Conservation (phyloP, 306 rosid species). For the Citrullus amarus region DNA sequence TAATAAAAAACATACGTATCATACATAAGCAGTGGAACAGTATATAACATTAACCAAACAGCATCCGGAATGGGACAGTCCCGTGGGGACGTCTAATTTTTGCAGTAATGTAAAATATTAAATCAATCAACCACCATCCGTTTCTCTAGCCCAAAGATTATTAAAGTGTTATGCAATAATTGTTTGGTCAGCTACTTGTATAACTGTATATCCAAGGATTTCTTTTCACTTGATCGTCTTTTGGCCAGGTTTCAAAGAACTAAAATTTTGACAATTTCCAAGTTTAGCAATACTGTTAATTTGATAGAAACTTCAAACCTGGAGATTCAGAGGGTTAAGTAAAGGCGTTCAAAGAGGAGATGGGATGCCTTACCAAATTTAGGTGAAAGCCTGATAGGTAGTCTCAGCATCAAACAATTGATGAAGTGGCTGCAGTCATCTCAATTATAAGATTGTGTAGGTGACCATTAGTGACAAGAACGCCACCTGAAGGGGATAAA, state of each 20-base stretch:
- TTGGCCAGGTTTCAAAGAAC: not conserved
- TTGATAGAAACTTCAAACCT: not conserved
- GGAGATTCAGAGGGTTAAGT: not conserved
- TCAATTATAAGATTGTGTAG: constrained; percentile 44
- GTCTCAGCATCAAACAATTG: constrained; percentile 4
- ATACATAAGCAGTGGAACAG: not conserved
- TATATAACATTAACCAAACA: not conserved
- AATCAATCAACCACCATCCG: not conserved
- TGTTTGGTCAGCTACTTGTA: not conserved
- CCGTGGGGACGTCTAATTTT: not conserved
- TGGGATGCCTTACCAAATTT: not conserved
- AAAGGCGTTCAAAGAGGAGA: not conserved
- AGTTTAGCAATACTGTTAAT: not conserved
- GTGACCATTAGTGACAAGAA: constrained; percentile 52
- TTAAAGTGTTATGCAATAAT: not conserved
- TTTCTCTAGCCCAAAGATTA: not conserved
- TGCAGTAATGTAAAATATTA: not conserved
- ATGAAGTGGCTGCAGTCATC: constrained; percentile 31
- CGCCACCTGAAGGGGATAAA: constrained; percentile 59
- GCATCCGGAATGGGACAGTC: not conserved
- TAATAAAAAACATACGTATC: not conserved
- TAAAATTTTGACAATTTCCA: not conserved
- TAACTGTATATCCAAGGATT: not conserved
- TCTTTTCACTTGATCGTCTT: not conserved
- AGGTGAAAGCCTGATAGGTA: not conserved